Evolutionary conservation across 495 filamentous ascomycete genomes (phyloP).

Genomic region (Delitschia confertaspora): DNA sequence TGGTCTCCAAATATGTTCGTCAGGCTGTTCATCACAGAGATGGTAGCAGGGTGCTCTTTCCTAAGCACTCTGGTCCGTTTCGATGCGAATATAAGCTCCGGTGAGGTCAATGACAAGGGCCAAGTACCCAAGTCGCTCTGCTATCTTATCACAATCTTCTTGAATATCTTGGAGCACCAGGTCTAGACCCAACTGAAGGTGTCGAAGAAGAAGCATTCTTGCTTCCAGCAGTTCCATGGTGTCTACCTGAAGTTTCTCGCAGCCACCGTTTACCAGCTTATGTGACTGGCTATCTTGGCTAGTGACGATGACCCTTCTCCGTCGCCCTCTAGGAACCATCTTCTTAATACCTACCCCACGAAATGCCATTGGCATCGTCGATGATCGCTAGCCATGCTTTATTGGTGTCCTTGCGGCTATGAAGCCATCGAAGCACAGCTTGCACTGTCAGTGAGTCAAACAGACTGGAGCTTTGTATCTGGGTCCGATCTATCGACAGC

Average conservation of each 20-base stretch:
- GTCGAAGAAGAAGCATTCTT: not conserved
- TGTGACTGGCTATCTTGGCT: conserved; percentile 18
- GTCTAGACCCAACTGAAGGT: not conserved
- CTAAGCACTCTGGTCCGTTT: conserved; percentile 11
- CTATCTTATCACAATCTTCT: conserved; percentile 9
- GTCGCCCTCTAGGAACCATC: conserved; percentile 22
- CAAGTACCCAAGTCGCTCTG: conserved; percentile 18
- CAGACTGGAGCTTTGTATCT: conserved; percentile 20
- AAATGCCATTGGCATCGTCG: conserved; percentile 26
- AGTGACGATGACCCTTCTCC: conserved; percentile 23
- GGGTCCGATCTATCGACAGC: conserved; percentile 9
- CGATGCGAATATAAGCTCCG: conserved; percentile 23
- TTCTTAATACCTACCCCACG: conserved; percentile 20
- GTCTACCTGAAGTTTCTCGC: not conserved
- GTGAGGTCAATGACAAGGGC: conserved; percentile 27
- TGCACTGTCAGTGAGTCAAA: conserved; percentile 11
- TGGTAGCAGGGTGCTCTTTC: too few species aligned
- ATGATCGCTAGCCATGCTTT: conserved; percentile 27
- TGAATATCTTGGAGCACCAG: not conserved
- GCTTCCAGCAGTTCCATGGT: not conserved
- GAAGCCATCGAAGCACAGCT: conserved; percentile 26
- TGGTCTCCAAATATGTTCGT: too few species aligned
- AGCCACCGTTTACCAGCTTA: too few species aligned
- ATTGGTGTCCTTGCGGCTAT: conserved; percentile 21
- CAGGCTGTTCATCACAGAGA: too few species aligned